Evolutionary conservation across 2,329 filamentous ascomycete species (phyloP).

Genomic region (Tolypocladium sp.): DNA sequence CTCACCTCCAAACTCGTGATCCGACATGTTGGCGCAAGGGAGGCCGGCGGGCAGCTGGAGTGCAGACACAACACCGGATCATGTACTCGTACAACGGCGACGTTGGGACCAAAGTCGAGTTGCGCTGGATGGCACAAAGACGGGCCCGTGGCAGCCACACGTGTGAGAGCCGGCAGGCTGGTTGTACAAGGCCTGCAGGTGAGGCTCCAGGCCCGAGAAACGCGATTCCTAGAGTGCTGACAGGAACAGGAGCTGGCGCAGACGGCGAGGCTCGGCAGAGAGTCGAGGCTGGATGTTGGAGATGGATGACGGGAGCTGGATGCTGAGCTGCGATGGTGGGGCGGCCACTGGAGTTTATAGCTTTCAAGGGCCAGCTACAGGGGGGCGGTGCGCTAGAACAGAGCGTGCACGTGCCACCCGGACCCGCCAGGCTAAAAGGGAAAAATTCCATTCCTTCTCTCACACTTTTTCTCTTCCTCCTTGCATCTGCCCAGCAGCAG

Average conservation of each 20-base stretch:
- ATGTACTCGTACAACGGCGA: background rate
- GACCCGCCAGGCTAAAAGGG: background rate
- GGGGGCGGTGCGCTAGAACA: background rate
- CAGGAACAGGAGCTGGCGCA: background rate
- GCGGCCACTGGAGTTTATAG: constrained; percentile 1
- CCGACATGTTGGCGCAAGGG: constrained; percentile 41
- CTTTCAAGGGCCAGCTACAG: background rate
- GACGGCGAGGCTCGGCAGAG: background rate
- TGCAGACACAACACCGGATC: background rate
- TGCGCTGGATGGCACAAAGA: background rate
- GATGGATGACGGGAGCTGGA: background rate
- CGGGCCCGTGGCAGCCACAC: background rate
- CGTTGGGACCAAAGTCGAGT: background rate
- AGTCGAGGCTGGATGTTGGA: background rate
- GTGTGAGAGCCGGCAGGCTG: background rate
- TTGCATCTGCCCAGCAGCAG: background rate
- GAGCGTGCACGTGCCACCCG: background rate
- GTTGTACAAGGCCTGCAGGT: background rate
- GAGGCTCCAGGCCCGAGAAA: background rate
- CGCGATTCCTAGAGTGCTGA: background rate
- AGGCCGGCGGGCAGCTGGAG: background rate
- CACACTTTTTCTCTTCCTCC: background rate
- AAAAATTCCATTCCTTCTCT: background rate
- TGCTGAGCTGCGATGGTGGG: background rate
- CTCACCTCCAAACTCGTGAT: constrained; percentile 57